phyloP scores from a whole-genome alignment of 1,139 yeast genomes.

The Nakaseomyces nivariensis region DNA sequence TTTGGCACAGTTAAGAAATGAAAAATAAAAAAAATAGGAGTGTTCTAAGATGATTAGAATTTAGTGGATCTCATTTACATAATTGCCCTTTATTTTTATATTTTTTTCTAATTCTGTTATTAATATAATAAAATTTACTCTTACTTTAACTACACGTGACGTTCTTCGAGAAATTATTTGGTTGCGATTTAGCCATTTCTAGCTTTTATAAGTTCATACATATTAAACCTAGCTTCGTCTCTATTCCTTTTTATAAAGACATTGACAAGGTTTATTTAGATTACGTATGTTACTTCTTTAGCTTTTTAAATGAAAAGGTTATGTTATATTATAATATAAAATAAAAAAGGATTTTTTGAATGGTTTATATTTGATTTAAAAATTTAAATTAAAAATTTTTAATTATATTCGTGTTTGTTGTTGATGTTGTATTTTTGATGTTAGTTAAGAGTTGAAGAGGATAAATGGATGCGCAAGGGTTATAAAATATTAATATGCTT shows the following conservation, averaged over 20 bases:
- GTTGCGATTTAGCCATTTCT: no score
- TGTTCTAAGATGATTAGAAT: no score
- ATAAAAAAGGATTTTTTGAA: neutral
- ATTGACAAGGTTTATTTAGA: no score
- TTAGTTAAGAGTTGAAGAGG: constrained; percentile 1
- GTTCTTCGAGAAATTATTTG: no score
- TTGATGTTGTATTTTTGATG: neutral
- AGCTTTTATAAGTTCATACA: no score
- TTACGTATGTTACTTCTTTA: no score
- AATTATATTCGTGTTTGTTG: constrained; percentile 1
- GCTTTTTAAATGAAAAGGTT: neutral
- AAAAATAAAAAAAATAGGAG: neutral
- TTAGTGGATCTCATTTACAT: neutral
- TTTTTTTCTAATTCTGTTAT: neutral
- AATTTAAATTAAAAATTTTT: constrained; percentile 1
- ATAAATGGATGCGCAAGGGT: constrained; percentile 1
- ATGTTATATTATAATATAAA: constrained; percentile 2
- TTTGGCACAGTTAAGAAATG: neutral
- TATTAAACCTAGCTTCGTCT: no score
- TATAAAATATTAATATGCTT: constrained; percentile 29
- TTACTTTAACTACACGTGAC: no score
- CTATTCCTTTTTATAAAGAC: no score
- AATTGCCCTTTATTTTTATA: neutral
- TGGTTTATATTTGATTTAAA: constrained; percentile 3
- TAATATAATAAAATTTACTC: no score